Percentiles rank a stretch among this genome's conserved stretches.
phyloP scores from a whole-genome alignment of 2,329 filamentous ascomycete genomes.

The Knufia fluminis region DNA sequence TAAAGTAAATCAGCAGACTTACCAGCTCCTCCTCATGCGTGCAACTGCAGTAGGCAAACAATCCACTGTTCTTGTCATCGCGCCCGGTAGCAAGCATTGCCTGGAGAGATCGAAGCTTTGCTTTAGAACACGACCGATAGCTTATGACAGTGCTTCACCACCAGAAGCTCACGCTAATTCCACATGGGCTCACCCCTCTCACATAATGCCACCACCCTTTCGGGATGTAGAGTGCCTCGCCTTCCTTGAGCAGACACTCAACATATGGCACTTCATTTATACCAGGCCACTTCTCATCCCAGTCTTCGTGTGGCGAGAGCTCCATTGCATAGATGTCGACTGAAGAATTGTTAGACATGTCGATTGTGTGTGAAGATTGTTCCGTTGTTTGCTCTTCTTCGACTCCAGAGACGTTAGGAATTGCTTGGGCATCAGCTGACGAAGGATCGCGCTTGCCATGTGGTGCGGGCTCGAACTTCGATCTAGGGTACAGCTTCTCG shows the following conservation, averaged over 20 bases:
- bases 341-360: conserved; percentile 84
- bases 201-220: conserved; percentile 99
- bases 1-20: no score
- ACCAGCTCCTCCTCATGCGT: no score
- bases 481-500: conserved; percentile 50
- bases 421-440: conserved; percentile 5
- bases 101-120: no score
- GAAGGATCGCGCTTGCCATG: conserved; percentile 8
- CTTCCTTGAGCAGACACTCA: conserved; percentile 68
- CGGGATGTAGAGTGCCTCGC: conserved; percentile 82
- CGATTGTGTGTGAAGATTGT: conserved; percentile 56
- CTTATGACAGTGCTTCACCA: no score
- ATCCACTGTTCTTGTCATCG: no score
- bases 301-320: conserved; percentile 38
- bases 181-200: conserved; percentile 62
- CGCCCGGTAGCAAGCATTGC: no score
- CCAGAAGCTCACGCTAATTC: conserved; percentile 96
- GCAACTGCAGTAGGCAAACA: no score
- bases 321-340: conserved; percentile 67
- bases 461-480: conserved; percentile 27
- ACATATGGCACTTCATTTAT: conserved; percentile 57
- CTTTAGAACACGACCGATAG: no score
- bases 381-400: conserved; percentile 12
- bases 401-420: neutral
- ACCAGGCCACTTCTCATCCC: conserved; percentile 40